phyloP scores from a whole-genome alignment of 2,329 filamentous ascomycete genomes.

The Aspergillus sp. region DNA sequence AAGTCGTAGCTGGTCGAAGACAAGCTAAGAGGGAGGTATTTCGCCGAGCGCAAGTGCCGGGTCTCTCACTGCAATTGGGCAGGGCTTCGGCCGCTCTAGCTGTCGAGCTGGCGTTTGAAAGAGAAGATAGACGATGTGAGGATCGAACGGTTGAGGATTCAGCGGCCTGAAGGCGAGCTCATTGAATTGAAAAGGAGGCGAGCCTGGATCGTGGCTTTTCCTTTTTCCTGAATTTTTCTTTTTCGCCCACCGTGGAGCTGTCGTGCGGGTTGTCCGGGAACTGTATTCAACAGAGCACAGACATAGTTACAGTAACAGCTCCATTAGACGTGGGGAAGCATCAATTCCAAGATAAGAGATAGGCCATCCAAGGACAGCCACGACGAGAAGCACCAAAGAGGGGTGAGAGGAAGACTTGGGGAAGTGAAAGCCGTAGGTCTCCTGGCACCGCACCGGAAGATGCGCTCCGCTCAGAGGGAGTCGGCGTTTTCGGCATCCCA shows the following conservation, averaged over 20 bases:
- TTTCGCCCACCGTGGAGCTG: conserved; percentile 9
- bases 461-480: conserved; percentile 20
- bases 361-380: neutral
- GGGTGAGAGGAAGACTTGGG: neutral
- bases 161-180: conserved; percentile 4
- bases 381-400: neutral
- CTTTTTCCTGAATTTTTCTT: conserved; percentile 2
- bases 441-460: conserved; percentile 22
- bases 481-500: conserved; percentile 33
- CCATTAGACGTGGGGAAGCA: conserved; percentile 12
- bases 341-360: neutral
- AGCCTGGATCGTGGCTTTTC: conserved; percentile 15
- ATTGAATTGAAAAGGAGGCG: conserved; percentile 19
- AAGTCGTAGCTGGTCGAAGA: conserved; percentile 12
- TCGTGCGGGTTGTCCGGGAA: conserved; percentile 14
- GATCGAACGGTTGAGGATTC: neutral
- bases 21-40: neutral
- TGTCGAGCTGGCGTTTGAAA: neutral
- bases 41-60: neutral
- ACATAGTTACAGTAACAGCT: conserved; percentile 19
- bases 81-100: neutral
- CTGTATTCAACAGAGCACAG: conserved; percentile 16
- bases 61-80: conserved; percentile 1
- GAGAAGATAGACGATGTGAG: neutral
- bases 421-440: neutral